Percentiles rank a stretch among this genome's conserved stretches.
phyloP scores from a whole-genome alignment of 1,284 basidiomycete species.

The Ustilago xerochloae region DNA sequence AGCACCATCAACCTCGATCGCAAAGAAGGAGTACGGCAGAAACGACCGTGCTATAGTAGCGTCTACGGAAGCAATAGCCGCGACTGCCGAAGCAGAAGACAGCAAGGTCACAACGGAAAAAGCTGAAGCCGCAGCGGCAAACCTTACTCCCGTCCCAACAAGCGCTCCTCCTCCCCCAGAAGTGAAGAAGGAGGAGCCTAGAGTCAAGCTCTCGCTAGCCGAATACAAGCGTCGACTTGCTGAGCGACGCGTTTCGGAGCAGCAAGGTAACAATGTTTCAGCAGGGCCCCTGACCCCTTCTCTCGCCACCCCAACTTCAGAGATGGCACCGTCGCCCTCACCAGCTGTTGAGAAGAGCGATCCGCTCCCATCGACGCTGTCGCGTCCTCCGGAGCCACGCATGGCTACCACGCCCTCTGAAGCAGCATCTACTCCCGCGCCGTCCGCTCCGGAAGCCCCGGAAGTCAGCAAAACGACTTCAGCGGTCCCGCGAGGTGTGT shows the following conservation, averaged over 20 bases:
- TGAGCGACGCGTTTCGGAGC: slow-evolving; percentile 53
- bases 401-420: slow-evolving; percentile 5
- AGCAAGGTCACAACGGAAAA: not conserved
- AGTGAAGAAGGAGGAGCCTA: slow-evolving; percentile 53
- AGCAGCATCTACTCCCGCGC: not conserved
- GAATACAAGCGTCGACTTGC: slow-evolving; percentile 66
- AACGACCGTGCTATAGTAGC: too few relatives aligned
- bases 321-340: slow-evolving; percentile 26
- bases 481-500: slow-evolving; percentile 22
- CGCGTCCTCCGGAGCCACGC: slow-evolving; percentile 14
- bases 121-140: not conserved
- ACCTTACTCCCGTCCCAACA: not conserved
- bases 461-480: slow-evolving; percentile 13
- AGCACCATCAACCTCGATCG: slow-evolving; percentile 2
- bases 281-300: slow-evolving; percentile 20
- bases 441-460: slow-evolving; percentile 13
- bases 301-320: slow-evolving; percentile 21
- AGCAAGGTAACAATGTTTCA: slow-evolving; percentile 13
- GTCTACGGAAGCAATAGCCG: too few relatives aligned
- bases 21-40: slow-evolving; percentile 1
- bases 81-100: not conserved
- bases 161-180: slow-evolving; percentile 17
- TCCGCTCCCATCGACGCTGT: slow-evolving; percentile 2
- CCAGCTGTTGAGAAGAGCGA: slow-evolving; percentile 22
- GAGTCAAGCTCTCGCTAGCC: slow-evolving; percentile 62